These are phyloP conservation scores for Colletotrichum filicis DNA, from an alignment of 2,329 filamentous ascomycete genomes.

Conservation along the genomic window DNA sequence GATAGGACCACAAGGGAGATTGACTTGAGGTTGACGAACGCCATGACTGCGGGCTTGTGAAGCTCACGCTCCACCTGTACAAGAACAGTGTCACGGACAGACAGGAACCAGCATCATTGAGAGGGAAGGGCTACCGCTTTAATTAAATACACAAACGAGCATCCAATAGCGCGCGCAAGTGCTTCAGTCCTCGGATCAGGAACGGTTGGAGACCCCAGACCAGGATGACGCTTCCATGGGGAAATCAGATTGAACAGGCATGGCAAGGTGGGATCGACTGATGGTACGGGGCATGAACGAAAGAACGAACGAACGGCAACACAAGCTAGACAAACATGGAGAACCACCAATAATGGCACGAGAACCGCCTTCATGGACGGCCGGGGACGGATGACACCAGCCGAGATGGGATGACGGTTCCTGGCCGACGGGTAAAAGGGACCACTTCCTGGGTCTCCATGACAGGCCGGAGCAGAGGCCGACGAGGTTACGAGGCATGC, in stretches of 20 bases:
- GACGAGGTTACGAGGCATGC: neutral
- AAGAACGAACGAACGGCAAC: slow-evolving; percentile 12
- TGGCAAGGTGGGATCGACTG: slow-evolving; percentile 7
- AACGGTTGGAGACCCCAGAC: slow-evolving; percentile 24
- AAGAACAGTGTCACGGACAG: neutral
- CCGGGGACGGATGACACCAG: neutral
- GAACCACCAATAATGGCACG: slow-evolving; percentile 15
- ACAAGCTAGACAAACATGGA: neutral
- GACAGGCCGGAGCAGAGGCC: neutral
- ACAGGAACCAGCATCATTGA: neutral
- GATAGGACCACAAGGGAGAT: slow-evolving; percentile 36
- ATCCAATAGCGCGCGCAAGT: neutral
- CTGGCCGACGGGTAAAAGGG: slow-evolving; percentile 29
- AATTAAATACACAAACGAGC: slow-evolving; percentile 3
- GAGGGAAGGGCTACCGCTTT: neutral
- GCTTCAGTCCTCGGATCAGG: neutral
- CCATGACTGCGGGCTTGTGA: slow-evolving; percentile 3
- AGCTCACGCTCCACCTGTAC: neutral
- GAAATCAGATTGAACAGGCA: slow-evolving; percentile 9
- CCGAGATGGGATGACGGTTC: slow-evolving; percentile 10
- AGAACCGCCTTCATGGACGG: slow-evolving; percentile 3
- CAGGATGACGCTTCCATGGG: slow-evolving; percentile 21
- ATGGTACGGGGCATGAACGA: neutral
- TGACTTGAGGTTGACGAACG: slow-evolving; percentile 26
- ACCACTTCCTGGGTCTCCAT: neutral